phyloP scores from a whole-genome alignment of 2,329 filamentous ascomycete genomes.

The Penicillium oxalicum region DNA sequence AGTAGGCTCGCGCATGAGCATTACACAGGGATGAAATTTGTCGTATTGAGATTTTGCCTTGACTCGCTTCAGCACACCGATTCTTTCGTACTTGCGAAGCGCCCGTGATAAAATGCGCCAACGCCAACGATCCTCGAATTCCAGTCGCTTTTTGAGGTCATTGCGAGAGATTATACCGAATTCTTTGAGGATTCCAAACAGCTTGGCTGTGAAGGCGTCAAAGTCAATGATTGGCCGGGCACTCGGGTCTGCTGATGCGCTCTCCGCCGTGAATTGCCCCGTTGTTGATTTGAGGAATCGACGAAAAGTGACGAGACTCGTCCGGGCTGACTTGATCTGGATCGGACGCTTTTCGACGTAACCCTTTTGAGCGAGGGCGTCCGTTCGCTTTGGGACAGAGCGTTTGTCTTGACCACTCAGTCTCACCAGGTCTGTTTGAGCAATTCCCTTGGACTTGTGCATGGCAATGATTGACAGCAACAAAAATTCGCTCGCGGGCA shows the following conservation, averaged over 20 bases:
- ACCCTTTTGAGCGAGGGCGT: constrained; percentile 51
- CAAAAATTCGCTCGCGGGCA: constrained; percentile 51
- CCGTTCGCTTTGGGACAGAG: constrained; percentile 57
- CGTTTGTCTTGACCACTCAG: constrained; percentile 59
- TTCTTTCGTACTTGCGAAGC: constrained; percentile 41
- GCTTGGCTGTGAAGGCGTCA: constrained; percentile 43
- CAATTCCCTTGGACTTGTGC: constrained; percentile 48
- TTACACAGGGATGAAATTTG: constrained; percentile 38
- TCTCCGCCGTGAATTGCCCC: constrained; percentile 13
- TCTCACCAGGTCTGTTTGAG: constrained; percentile 51
- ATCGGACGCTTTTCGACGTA: constrained; percentile 56
- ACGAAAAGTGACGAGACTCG: constrained; percentile 52
- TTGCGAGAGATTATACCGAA: constrained; percentile 47
- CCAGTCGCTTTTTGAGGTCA: constrained; percentile 48
- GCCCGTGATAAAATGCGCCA: constrained; percentile 39
- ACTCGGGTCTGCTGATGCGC: constrained; percentile 6
- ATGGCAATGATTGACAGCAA: constrained; percentile 55
- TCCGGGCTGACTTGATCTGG: constrained; percentile 45
- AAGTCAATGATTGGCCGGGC: constrained; percentile 40
- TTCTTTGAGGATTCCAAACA: constrained; percentile 47
- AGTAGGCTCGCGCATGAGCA: constrained; percentile 39
- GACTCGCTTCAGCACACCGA: constrained; percentile 43
- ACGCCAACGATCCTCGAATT: constrained; percentile 34
- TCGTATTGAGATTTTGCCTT: constrained; percentile 39
- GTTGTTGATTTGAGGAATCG: constrained; percentile 37